phyloP scores from a whole-genome alignment of 257 asterid species.

The Salvia hispanica region DNA sequence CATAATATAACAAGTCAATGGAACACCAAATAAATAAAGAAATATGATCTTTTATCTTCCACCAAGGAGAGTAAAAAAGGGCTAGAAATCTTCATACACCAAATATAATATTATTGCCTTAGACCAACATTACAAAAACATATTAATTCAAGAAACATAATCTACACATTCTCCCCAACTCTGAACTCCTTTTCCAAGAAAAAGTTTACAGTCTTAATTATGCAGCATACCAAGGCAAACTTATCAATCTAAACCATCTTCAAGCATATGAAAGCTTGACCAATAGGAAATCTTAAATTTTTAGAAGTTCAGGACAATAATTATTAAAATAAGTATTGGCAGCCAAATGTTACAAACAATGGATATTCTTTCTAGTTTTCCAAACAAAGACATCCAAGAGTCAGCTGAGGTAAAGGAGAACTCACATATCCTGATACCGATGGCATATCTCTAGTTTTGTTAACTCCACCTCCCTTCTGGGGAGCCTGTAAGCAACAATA shows the following conservation, averaged over 20 bases:
- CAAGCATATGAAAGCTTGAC: background rate
- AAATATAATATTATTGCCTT: background rate
- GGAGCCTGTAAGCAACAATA: conserved; percentile 90
- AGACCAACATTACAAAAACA: background rate
- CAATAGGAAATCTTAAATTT: background rate
- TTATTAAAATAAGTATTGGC: background rate
- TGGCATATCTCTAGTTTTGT: conserved; percentile 82
- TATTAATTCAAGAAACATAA: background rate
- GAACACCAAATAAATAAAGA: conserved; percentile 13
- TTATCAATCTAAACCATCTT: background rate
- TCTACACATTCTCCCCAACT: conserved; percentile 3
- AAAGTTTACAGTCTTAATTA: background rate
- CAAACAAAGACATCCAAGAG: background rate
- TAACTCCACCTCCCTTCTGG: conserved; percentile 51
- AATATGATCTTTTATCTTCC: background rate
- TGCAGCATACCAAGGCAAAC: background rate
- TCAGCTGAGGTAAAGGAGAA: conserved; percentile 21
- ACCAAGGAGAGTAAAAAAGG: background rate
- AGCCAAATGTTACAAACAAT: background rate
- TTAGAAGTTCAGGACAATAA: conserved; percentile 13
- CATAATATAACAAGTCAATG: conserved; percentile 1
- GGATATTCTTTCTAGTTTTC: background rate
- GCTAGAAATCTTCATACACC: background rate
- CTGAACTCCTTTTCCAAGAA: background rate
- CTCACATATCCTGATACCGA: conserved; percentile 72